Evolutionary conservation across 148 eudicot genomes (phyloP).

Genomic region (Chenopodium suecicum): DNA sequence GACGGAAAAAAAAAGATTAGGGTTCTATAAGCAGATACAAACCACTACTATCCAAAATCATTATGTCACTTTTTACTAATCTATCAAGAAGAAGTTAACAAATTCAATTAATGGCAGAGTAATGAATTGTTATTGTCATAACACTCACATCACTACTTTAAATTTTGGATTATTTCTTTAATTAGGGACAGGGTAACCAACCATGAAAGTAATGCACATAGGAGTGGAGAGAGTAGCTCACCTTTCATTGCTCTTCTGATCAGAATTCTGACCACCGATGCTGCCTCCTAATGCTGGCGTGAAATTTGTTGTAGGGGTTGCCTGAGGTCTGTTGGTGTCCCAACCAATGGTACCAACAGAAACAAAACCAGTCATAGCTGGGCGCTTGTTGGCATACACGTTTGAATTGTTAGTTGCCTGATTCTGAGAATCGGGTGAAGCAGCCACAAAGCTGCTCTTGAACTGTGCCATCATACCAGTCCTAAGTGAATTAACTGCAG

Average conservation of each 20-base stretch:
- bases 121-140: neutral
- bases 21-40: neutral
- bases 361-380: constrained; percentile 72
- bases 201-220: neutral
- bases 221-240: neutral
- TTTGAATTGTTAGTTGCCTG: constrained; percentile 45
- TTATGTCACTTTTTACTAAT: neutral
- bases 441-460: constrained; percentile 77
- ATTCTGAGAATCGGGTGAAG: constrained; percentile 60
- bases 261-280: constrained; percentile 36
- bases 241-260: constrained; percentile 58
- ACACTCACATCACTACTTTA: neutral
- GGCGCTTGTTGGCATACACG: constrained; percentile 40
- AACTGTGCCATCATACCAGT: constrained; percentile 85
- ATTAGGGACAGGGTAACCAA: neutral
- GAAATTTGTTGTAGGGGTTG: constrained; percentile 34
- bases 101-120: neutral
- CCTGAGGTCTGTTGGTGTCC: constrained; percentile 42
- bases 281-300: constrained; percentile 41
- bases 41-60: neutral
- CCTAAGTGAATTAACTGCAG: constrained; percentile 75
- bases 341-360: constrained; percentile 94
- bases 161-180: neutral
- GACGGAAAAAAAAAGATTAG: neutral
- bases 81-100: neutral